Evolutionary conservation across 192 early-diverging fungal species (phyloP), one percentile per base, ranked within the genome.

Genomic region (Rhizophagus sp.): DNA sequence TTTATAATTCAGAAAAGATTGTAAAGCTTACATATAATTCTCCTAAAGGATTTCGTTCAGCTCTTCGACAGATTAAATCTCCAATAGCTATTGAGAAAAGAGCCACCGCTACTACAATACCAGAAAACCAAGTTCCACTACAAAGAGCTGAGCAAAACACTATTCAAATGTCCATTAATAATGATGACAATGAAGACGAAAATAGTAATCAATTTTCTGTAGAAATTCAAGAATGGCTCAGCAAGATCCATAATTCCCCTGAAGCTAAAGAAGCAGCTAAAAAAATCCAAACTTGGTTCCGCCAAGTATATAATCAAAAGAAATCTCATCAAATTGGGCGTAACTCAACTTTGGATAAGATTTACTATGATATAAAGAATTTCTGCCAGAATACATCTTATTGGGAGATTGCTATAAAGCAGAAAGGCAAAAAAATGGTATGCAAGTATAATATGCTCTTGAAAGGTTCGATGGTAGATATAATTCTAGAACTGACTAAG

Each of bases 221-320:
- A 30, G 30, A 30, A 30, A 30, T 30, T 30, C 30, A 30, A 36
- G 36, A 36, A 36, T 44, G 41, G 41, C 41, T 44, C 41, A 8
- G 9, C 0, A 1, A 10, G 49, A 52, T 73, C 11, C 4, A 52
- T 13, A 17, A 73, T 44, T 27, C 19, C 10, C 25, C 71, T 15
- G 19, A 25, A 5, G 33, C 25, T 17, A 6, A 63, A 30, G 7
- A 57, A 74, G 41, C 73, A 30, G 73, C 50, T 22, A 74, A 10
- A 47, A 74, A 74, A 74, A 74, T 74, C 4, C 73, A 71, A 71
- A 44, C 25, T 22, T 71, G 69, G 69, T 34, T 71, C 41, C 19
- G 17, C 33, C 1, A 71, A 17, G 22, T 36, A 61, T 36, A 33
- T 6, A 12, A 71, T 19, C 68, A 41, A 41, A 41, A 41, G 39